Percentiles rank a stretch among this genome's conserved stretches.
phyloP scores from a whole-genome alignment of 2,329 filamentous ascomycete species.

The Setomelanomma holmii region DNA sequence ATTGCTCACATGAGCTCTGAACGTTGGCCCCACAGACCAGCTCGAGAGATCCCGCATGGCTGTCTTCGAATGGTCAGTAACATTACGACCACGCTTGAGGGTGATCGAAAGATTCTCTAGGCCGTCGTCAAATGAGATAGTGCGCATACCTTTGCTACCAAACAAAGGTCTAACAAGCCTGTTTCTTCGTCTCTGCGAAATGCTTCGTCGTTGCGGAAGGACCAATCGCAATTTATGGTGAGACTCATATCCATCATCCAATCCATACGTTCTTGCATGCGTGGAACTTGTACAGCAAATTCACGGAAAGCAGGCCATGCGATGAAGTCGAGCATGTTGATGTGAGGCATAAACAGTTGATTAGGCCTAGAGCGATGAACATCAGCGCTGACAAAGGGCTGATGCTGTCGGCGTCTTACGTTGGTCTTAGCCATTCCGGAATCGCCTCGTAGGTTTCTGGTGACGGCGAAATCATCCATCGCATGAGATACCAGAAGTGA shows the following conservation, averaged over 20 bases:
- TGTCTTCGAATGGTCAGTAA: conserved; percentile 4
- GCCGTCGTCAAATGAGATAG: neutral
- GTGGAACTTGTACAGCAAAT: conserved; percentile 28
- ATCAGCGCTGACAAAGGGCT: neutral
- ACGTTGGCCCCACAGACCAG: conserved; percentile 31
- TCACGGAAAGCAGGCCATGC: conserved; percentile 35
- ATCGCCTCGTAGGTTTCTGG: conserved; percentile 30
- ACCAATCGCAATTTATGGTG: conserved; percentile 27
- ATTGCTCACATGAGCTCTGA: conserved; percentile 31
- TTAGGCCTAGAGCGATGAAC: conserved; percentile 21
- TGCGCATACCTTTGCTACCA: conserved; percentile 20
- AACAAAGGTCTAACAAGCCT: conserved; percentile 21
- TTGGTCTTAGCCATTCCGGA: conserved; percentile 33
- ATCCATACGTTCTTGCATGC: conserved; percentile 35
- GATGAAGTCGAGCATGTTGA: conserved; percentile 29
- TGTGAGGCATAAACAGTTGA: conserved; percentile 36
- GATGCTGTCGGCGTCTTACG: conserved; percentile 10
- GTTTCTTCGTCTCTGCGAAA: conserved; percentile 16
- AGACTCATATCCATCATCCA: conserved; percentile 32
- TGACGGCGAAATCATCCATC: conserved; percentile 35
- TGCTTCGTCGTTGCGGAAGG: conserved; percentile 15
- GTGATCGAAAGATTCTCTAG: no score
- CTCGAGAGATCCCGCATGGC: conserved; percentile 20
- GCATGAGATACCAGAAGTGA: conserved; percentile 29
- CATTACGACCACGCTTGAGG: neutral